Evolutionary conservation across 2,329 filamentous ascomycete genomes (phyloP), one percentile per base, ranked within the genome.

Genomic region (Tympanopsis confertula): DNA sequence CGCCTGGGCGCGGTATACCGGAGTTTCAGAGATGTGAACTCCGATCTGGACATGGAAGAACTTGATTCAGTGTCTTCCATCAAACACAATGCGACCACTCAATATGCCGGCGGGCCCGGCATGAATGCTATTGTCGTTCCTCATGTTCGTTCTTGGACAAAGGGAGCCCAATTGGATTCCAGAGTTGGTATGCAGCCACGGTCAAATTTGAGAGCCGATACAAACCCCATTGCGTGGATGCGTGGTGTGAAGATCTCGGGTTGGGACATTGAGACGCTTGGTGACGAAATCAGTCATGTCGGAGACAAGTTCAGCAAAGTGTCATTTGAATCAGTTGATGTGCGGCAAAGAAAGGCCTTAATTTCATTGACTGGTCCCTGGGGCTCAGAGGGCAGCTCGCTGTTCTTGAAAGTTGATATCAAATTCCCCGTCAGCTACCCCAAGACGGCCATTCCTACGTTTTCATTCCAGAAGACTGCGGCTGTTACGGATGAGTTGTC

Each of bases 141-240:
- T 10, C 17, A 33, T 18, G 7, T 15, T 18, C 30, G 35, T 20
- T 5, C 18, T 13, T 20, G 35, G 35, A 14, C n/a, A 12, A 10
- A 35, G 13, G 18, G 18, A 12, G 35, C 10, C 18, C 10, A 20
- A 2, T 5, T 19, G 15, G 26, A 38, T 12, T 18, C 20, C 19
- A 39, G 13, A 14, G 19, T 15, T n/a, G 22, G 20, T 7, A 37
- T 20, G 18, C n/a, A 18, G 35, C 3, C 22, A n/a, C 41, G 37
- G 26, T 13, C 20, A 5, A 26, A 7, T 20, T 10, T 36, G 7
- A 19, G 20, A 18, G 18, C 35, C 19, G 35, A 20, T 7, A 36
- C 30, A 17, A 74, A 74, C 40, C 70, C 72, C 13, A 77, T 80
- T 39, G 63, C 67, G 2, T 80, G 74, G 74, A 77, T 79, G 69